Percentiles rank a stretch among this genome's conserved stretches.
Conservation (phyloP, 2,329 filamentous ascomycete genomes). For the Cercospora sesami region DNA sequence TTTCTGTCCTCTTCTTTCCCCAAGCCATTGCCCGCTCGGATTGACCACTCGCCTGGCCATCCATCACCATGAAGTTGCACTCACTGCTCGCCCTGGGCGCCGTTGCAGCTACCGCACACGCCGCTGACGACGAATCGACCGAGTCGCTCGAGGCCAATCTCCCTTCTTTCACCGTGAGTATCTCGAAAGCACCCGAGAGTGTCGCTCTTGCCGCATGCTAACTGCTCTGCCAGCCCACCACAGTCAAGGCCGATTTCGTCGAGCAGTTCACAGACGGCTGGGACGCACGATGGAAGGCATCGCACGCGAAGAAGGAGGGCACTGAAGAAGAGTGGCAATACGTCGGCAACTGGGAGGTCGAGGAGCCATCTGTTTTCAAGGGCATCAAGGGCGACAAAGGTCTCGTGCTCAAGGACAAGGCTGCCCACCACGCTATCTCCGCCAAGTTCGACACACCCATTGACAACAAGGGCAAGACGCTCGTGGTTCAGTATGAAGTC, state of each 20-base stretch:
- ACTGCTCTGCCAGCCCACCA: constrained; percentile 66
- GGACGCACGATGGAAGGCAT: constrained; percentile 90
- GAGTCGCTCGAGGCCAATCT: constrained; percentile 25
- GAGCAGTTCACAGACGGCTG: constrained; percentile 98
- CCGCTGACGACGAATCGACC: constrained; percentile 23
- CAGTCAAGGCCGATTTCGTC: constrained; percentile 87
- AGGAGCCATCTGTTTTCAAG: constrained; percentile 87
- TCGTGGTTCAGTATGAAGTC: constrained; percentile 98
- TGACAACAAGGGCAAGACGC: constrained; percentile 93
- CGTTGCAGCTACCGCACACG: constrained; percentile 19
- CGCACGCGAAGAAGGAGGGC: constrained; percentile 94
- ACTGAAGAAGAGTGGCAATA: constrained; percentile 92
- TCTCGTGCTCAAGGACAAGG: constrained; percentile 95
- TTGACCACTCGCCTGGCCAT: not conserved
- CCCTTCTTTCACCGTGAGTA: constrained; percentile 29
- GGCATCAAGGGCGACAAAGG: constrained; percentile 95
- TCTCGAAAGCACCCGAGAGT: not conserved
- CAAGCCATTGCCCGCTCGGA: constrained; percentile 12
- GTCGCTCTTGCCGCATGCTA: not conserved
- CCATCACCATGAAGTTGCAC: constrained; percentile 19
- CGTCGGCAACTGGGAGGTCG: constrained; percentile 92
- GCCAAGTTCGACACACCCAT: constrained; percentile 97
- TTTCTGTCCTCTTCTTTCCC: constrained; percentile 6
- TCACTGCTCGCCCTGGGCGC: constrained; percentile 21
- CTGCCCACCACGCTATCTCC: constrained; percentile 98